Percentiles rank a stretch among this genome's conserved stretches.
phyloP scores from a whole-genome alignment of 2,329 filamentous ascomycete genomes.

The Acephala macrosclerotiorum region DNA sequence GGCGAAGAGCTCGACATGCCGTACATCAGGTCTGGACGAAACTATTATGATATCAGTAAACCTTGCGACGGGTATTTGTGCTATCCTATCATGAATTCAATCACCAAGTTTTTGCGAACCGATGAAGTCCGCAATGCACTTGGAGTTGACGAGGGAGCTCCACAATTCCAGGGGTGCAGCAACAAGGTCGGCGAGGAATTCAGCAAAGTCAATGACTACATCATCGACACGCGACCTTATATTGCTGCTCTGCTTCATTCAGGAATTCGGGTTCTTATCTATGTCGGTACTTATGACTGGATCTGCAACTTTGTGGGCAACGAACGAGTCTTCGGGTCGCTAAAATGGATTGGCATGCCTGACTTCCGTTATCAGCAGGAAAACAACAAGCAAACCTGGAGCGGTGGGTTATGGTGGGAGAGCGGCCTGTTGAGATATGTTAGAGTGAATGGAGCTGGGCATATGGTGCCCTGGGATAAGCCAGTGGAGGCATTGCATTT shows the following conservation, averaged over 20 bases:
- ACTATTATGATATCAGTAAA: slow-evolving; percentile 35
- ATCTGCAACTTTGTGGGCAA: slow-evolving; percentile 38
- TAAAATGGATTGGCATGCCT: slow-evolving; percentile 32
- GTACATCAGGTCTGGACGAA: slow-evolving; percentile 30
- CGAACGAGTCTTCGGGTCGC: slow-evolving; percentile 32
- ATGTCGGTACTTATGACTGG: slow-evolving; percentile 38
- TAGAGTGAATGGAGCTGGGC: slow-evolving; percentile 33
- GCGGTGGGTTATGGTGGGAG: slow-evolving; percentile 34
- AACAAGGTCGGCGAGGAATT: slow-evolving; percentile 33
- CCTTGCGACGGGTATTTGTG: slow-evolving; percentile 35
- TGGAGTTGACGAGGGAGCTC: slow-evolving; percentile 28
- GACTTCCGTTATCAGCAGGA: slow-evolving; percentile 35
- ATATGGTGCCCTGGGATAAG: slow-evolving; percentile 39
- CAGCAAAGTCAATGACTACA: slow-evolving; percentile 30
- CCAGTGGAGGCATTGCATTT: slow-evolving; percentile 32
- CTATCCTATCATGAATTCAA: slow-evolving; percentile 36
- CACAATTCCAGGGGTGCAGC: slow-evolving; percentile 31
- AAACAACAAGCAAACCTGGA: slow-evolving; percentile 33
- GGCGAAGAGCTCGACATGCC: slow-evolving; percentile 30
- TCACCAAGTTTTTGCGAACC: slow-evolving; percentile 32
- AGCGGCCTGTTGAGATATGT: slow-evolving; percentile 33
- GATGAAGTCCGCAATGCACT: slow-evolving; percentile 30
- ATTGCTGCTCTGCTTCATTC: slow-evolving; percentile 31
- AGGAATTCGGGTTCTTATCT: slow-evolving; percentile 34
- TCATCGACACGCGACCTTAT: slow-evolving; percentile 31